Evolutionary conservation across 139 green algal species (phyloP), one percentile per base, ranked within the genome.

Genomic region (Volvox africanus): DNA sequence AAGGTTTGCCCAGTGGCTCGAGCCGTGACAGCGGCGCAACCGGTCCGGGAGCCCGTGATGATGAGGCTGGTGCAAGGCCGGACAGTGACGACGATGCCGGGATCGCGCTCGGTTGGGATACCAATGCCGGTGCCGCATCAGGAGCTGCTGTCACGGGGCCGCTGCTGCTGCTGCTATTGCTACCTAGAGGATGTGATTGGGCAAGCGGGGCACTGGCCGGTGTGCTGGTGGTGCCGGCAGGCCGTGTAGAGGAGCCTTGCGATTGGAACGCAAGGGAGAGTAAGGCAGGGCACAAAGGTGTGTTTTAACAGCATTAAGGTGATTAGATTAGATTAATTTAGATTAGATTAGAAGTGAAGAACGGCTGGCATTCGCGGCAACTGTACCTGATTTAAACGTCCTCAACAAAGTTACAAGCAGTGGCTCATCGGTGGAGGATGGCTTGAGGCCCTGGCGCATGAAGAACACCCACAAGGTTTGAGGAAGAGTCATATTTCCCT

Each of bases 401-500:
- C 61, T 75, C 6, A 90, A 26, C 0, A 90, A 55, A 22, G 86
- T 83, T 44, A 90, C 36, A 14, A 90, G 86, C 9, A 90, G 86
- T 12, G 86, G 71, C 50, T 90, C 86, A 17, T 90, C 86, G 14
- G 30, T 21, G 5, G 21, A 73, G 50, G 36, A 20, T 14, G 86
- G 73, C 20, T 61, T 35, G 12, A 90, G 50, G 9, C 86, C 86
- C 86, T 90, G 85, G 26, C n/a, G 22, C 44, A 55, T 55, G 44
- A 37, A 73, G 19, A 19, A 22, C 0, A 65, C 1, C 21, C 68
- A 37, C 24, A 18, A 6, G 50, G 20, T 44, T 71, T 73, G 50
- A 11, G 32, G 37, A 44, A 73, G 5, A 28, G 19, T 18, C 12
- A 5, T 71, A 44, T 68, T 68, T 69, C 24, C 37, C 16, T 12